Evolutionary conservation across 2,329 filamentous ascomycete genomes (phyloP).

Genomic region (Macrophomina pseudophaseolina): DNA sequence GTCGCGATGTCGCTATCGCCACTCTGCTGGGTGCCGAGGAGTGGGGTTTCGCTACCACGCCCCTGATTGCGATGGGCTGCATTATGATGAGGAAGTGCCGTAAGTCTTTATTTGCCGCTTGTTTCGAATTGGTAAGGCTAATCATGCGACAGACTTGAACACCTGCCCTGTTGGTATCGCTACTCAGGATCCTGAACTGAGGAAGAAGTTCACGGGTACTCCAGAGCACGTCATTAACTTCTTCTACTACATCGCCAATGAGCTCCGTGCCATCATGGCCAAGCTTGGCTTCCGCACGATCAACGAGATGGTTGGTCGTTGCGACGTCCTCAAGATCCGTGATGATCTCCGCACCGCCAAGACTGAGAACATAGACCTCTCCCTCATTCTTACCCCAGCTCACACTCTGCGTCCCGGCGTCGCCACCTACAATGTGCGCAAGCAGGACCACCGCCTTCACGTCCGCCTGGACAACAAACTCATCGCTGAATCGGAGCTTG

Average conservation of each 20-base stretch:
- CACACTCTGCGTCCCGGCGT: constrained; percentile 93
- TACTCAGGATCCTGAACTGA: constrained; percentile 90
- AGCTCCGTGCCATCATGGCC: constrained; percentile 95
- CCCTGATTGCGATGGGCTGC: constrained; percentile 94
- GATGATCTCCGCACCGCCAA: constrained; percentile 88
- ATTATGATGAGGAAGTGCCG: constrained; percentile 87
- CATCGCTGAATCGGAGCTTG: constrained; percentile 92
- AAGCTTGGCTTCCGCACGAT: constrained; percentile 92
- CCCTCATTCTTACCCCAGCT: constrained; percentile 91
- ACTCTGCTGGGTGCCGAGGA: constrained; percentile 97
- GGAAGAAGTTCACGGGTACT: constrained; percentile 90
- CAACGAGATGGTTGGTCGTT: constrained; percentile 97
- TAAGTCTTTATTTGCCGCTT: constrained; percentile 40
- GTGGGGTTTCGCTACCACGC: constrained; percentile 94
- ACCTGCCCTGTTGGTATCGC: constrained; percentile 93
- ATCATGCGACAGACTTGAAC: constrained; percentile 54
- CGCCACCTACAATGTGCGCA: constrained; percentile 95
- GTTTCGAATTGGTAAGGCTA: neutral
- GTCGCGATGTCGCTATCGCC: constrained; percentile 90
- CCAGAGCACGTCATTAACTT: constrained; percentile 99
- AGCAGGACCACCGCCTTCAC: constrained; percentile 94
- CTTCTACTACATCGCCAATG: constrained; percentile 97
- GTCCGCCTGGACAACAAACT: constrained; percentile 95
- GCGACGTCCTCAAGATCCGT: constrained; percentile 82
- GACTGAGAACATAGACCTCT: constrained; percentile 91